These are phyloP conservation scores for Erysimum pusillum DNA, from an alignment of 441 rosid species.

Conservation along the genomic window DNA sequence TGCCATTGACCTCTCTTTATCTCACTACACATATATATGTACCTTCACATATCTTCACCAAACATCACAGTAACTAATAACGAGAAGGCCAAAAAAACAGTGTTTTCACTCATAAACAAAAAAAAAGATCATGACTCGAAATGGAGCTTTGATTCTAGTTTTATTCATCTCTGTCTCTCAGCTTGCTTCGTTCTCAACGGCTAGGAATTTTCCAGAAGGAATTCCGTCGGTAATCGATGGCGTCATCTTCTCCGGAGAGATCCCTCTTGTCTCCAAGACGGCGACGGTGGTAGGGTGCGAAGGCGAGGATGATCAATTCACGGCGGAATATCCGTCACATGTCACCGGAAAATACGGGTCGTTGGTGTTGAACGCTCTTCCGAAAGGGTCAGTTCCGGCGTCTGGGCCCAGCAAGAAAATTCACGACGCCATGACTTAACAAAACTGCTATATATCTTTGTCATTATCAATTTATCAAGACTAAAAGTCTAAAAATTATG, in stretches of 20 bases:
- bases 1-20: slow-evolving; percentile 30
- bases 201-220: slow-evolving; percentile 20
- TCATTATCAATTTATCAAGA: background rate
- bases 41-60: slow-evolving; percentile 20
- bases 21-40: background rate
- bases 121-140: slow-evolving; percentile 26
- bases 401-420: slow-evolving; percentile 64
- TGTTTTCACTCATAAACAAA: slow-evolving; percentile 13
- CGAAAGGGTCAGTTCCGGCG: slow-evolving; percentile 57
- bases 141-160: slow-evolving; percentile 24
- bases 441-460: background rate
- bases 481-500: slow-evolving; percentile 11
- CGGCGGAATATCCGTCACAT: background rate
- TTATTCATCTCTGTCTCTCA: slow-evolving; percentile 17
- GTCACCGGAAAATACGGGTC: slow-evolving; percentile 45
- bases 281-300: slow-evolving; percentile 35
- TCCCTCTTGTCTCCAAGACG: slow-evolving; percentile 23
- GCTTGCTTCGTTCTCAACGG: slow-evolving; percentile 25
- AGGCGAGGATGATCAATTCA: slow-evolving; percentile 25
- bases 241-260: slow-evolving; percentile 31
- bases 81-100: background rate
- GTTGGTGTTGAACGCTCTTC: slow-evolving; percentile 60
- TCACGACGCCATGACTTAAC: slow-evolving; percentile 54
- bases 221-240: slow-evolving; percentile 3
- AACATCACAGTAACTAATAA: background rate